These are phyloP conservation scores for Lodderomyces parapsilosis DNA, from an alignment of 1,139 yeast genomes.

Conservation along the genomic window DNA sequence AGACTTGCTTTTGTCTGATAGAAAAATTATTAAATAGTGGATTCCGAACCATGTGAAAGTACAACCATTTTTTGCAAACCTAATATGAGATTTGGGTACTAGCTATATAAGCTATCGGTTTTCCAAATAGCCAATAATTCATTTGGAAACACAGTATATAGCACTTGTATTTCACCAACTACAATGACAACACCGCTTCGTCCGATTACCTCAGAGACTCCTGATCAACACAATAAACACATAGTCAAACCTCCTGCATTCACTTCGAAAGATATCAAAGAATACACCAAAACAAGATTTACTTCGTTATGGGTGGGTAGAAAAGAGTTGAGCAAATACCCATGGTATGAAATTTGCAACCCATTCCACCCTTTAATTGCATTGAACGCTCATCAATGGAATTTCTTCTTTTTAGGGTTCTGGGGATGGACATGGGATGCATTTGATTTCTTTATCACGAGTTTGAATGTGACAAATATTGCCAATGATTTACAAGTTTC, in stretches of 20 bases:
- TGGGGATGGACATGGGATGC: conserved; percentile 48
- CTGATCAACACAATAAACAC: conserved; percentile 54
- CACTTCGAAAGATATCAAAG: conserved; percentile 22
- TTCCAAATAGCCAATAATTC: too few species aligned
- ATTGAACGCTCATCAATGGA: conserved; percentile 35
- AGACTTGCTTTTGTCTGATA: too few species aligned
- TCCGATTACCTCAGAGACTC: conserved; percentile 32
- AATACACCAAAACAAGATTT: conserved; percentile 30
- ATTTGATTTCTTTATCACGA: conserved; percentile 40
- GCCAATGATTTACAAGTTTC: conserved; percentile 27
- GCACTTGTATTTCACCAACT: too few species aligned
- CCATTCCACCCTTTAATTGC: conserved; percentile 34
- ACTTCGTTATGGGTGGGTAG: conserved; percentile 32
- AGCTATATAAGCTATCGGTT: too few species aligned
- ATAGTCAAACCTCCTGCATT: conserved; percentile 34
- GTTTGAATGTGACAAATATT: conserved; percentile 31
- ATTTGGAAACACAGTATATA: too few species aligned
- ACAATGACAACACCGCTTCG: conserved; percentile 9
- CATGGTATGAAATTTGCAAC: conserved; percentile 30
- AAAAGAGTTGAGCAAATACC: conserved; percentile 27
- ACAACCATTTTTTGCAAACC: too few species aligned
- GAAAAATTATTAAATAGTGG: too few species aligned
- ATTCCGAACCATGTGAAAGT: too few species aligned
- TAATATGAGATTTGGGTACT: too few species aligned
- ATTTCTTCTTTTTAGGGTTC: conserved; percentile 33